Evolutionary conservation across 2,329 filamentous ascomycete genomes (phyloP), one percentile per base, ranked within the genome.

Genomic region (Rachicladosporium sp.): DNA sequence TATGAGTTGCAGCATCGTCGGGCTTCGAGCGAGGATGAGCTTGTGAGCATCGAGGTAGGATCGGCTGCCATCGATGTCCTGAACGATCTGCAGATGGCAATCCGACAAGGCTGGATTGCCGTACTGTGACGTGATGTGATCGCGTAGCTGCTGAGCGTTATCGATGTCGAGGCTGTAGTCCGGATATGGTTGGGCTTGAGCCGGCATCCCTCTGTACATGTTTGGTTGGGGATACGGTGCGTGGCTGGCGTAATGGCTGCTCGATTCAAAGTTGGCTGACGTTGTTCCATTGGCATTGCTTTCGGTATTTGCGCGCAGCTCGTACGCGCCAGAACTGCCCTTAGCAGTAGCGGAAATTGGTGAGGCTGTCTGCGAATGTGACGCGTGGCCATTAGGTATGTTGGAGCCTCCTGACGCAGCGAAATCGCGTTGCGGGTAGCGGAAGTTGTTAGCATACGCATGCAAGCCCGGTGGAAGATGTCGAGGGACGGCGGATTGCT

Each of bases 1-100:
- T 13, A 60, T 52, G 10, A 54, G 35, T 5, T 46, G 41, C 10
- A 53, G 36, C 6, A 60, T 43, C 4, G 35, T 51, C 3, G 50
- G 47, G 30, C 54, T 58, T 19, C 56, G 50, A 29, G 51, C 48
- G 7, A 60, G 38, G 15, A 60, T 45, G 30, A 60, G 36, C 39
- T 46, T 51, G 44, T 59, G 56, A 7, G 44, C 48, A 27, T 56
- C 51, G 11, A 60, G 29, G 29, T 46, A 43, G 13, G 44, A 42
- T 8, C 37, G 35, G n/a, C 38, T 43, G 21, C 41, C 43, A 8
- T 41, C 41, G 13, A 40, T 33, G 7, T 46, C 43, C 21, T 57
- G 54, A 7, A 37, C 34, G 21, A 61, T 51, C 10, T 53, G 44
- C n/a, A 60, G 35, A 27, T 47, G 45, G 35, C 54, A 58, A 37